A percentile compares a stretch with the other conserved stretches of the same genome.
Conservation (phyloP, 768 basidiomycete genomes). For the Cytidiella melzeri region DNA sequence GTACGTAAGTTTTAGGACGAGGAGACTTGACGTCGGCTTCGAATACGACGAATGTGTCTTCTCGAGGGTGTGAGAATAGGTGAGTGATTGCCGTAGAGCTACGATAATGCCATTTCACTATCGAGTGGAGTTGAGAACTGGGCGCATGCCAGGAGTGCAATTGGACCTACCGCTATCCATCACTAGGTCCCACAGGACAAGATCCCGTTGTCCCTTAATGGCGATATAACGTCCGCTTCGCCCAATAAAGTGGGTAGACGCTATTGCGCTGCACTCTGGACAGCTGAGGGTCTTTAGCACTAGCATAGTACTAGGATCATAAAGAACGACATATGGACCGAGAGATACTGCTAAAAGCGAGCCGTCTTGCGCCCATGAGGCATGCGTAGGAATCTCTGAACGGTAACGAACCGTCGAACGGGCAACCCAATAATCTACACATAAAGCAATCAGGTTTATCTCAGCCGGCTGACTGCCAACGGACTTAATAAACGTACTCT, state of each 20-base stretch:
- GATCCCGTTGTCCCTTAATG: constrained; percentile 38
- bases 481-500: too few relatives aligned
- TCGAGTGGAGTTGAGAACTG: constrained; percentile 3
- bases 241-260: constrained; percentile 62
- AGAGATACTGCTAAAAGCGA: constrained; percentile 77
- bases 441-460: too few relatives aligned
- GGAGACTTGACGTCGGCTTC: constrained; percentile 21
- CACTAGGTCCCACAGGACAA: constrained; percentile 73
- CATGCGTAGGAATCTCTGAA: constrained; percentile 54
- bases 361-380: constrained; percentile 80
- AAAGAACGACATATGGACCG: constrained; percentile 63
- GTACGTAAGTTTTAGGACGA: constrained; percentile 29
- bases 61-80: constrained; percentile 49
- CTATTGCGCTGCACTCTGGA: constrained; percentile 43
- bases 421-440: constrained; percentile 63
- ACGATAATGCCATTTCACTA: constrained; percentile 58
- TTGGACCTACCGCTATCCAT: constrained; percentile 46
- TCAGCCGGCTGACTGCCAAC: too few relatives aligned
- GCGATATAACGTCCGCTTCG: constrained; percentile 64
- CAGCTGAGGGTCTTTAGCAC: constrained; percentile 55
- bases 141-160: neutral
- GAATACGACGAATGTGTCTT: constrained; percentile 57
- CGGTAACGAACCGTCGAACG: constrained; percentile 70
- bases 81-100: constrained; percentile 32
- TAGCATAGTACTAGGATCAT: constrained; percentile 58